These are phyloP conservation scores for Amauroascus verrucosus DNA, from an alignment of 2,329 filamentous ascomycete species.

Conservation along the genomic window DNA sequence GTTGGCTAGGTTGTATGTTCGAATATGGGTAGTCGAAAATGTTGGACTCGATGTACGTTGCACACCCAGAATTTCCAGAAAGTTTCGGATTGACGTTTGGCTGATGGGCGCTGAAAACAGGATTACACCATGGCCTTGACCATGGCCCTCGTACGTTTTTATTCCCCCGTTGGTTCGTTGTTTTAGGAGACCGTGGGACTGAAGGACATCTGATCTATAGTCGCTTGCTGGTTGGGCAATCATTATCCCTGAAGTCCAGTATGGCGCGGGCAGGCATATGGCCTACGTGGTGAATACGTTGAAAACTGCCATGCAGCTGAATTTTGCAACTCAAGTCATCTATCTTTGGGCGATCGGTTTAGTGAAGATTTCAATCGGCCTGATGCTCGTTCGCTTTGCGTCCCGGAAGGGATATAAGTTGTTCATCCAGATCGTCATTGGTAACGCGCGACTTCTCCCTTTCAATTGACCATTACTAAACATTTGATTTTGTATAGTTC, in stretches of 20 bases:
- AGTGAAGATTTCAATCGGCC: not conserved
- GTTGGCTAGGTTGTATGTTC: not conserved
- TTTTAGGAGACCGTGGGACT: not conserved
- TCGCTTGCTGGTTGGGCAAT: not conserved
- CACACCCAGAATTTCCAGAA: not conserved
- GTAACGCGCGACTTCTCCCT: not conserved
- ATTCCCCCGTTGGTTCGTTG: not conserved
- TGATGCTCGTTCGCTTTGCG: not conserved
- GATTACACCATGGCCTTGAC: conserved; percentile 1
- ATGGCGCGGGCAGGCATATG: not conserved
- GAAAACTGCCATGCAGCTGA: conserved; percentile 1
- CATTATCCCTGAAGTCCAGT: not conserved
- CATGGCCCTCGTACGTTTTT: not conserved
- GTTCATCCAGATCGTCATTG: not conserved
- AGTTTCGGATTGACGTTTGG: not conserved
- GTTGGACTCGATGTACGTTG: not conserved
- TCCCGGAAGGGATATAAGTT: not conserved
- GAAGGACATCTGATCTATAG: not conserved
- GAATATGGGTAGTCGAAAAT: not conserved
- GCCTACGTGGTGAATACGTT: not conserved
- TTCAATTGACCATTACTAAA: not conserved
- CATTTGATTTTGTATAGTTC: not conserved
- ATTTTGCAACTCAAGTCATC: not conserved
- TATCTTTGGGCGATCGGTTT: not conserved
- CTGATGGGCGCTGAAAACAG: not conserved